These are phyloP conservation scores for Pisolithus sp. DNA, from an alignment of 768 basidiomycete genomes.

Conservation along the genomic window DNA sequence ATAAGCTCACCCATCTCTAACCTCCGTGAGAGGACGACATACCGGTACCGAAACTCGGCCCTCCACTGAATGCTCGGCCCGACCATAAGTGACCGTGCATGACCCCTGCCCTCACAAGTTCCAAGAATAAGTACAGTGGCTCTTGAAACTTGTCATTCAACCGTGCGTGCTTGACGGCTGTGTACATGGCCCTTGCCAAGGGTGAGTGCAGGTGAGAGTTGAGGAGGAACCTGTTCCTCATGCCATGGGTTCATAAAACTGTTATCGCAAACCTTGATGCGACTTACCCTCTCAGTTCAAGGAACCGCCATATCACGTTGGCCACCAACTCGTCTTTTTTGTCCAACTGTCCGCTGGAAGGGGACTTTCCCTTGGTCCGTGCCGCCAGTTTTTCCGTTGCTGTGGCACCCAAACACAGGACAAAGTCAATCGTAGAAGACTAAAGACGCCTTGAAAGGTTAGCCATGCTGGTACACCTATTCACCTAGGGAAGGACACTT, in stretches of 20 bases:
- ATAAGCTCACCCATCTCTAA: slow-evolving; percentile 17
- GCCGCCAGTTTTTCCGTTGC: slow-evolving; percentile 70
- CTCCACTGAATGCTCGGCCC: slow-evolving; percentile 82
- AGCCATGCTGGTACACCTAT: slow-evolving; percentile 21
- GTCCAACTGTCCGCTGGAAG: slow-evolving; percentile 53
- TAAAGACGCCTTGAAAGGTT: slow-evolving; percentile 25
- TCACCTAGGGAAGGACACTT: slow-evolving; percentile 28
- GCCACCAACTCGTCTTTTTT: slow-evolving; percentile 99
- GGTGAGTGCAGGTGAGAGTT: slow-evolving; percentile 86
- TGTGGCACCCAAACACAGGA: slow-evolving; percentile 89
- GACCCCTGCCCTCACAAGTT: slow-evolving; percentile 92
- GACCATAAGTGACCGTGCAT: slow-evolving; percentile 94
- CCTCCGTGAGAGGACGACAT: slow-evolving; percentile 28
- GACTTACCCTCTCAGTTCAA: slow-evolving; percentile 84
- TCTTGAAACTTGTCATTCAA: slow-evolving; percentile 99
- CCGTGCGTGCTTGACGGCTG: slow-evolving; percentile 67
- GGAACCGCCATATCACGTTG: slow-evolving; percentile 97
- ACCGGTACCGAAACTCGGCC: slow-evolving; percentile 93
- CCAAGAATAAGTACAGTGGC: slow-evolving; percentile 88
- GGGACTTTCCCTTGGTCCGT: slow-evolving; percentile 68
- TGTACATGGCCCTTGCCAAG: slow-evolving; percentile 87
- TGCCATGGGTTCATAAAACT: slow-evolving; percentile 7
- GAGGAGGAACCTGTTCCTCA: slow-evolving; percentile 64
- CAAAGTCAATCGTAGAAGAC: slow-evolving; percentile 98
- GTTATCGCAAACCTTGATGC: slow-evolving; percentile 3